A percentile compares a stretch with the other conserved stretches of the same genome.
phyloP scores from a whole-genome alignment of 2,329 filamentous ascomycete species.

The Penicillium sclerotiorum region DNA sequence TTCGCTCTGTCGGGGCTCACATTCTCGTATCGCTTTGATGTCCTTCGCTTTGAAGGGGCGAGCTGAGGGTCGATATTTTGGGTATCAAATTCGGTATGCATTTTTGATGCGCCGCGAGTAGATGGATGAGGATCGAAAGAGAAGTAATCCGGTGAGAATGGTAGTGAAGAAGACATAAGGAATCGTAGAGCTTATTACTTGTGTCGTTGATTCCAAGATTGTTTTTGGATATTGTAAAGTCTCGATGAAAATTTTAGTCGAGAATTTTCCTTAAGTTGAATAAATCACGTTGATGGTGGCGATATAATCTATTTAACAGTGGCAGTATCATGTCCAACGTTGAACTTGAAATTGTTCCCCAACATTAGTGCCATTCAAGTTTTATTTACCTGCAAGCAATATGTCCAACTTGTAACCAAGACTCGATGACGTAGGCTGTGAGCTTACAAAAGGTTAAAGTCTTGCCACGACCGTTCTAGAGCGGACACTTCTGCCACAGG shows the following conservation, averaged over 20 bases:
- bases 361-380: too few relatives aligned
- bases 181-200: too few relatives aligned
- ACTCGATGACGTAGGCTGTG: slow-evolving; percentile 2
- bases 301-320: not conserved
- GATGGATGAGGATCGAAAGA: slow-evolving; percentile 1
- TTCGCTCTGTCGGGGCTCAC: slow-evolving; percentile 15
- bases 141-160: not conserved
- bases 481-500: not conserved
- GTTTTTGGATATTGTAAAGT: too few relatives aligned
- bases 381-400: too few relatives aligned
- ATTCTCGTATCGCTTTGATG: not conserved
- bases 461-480: not conserved
- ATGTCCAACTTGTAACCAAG: not conserved
- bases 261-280: too few relatives aligned
- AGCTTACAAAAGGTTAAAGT: not conserved
- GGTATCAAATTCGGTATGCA: not conserved
- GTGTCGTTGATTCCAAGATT: too few relatives aligned
- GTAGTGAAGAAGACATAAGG: not conserved
- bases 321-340: too few relatives aligned
- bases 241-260: too few relatives aligned
- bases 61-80: not conserved
- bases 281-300: not conserved
- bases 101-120: not conserved
- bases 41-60: not conserved
- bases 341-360: too few relatives aligned